These are phyloP conservation scores for Fusarium sp. DNA, from an alignment of 2,329 filamentous ascomycete genomes.

Conservation along the genomic window DNA sequence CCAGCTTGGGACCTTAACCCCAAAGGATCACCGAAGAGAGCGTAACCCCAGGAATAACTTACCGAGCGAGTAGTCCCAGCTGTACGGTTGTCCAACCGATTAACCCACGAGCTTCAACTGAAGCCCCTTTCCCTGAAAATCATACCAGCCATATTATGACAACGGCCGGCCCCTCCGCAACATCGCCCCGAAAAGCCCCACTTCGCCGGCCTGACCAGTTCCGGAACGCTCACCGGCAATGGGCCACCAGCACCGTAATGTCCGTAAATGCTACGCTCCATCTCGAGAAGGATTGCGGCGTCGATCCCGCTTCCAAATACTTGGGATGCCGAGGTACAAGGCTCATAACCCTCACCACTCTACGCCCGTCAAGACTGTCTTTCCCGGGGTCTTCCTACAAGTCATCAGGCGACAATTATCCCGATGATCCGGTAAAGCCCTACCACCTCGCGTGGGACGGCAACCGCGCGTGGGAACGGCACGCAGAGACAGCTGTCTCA, in stretches of 20 bases:
- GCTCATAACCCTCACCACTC: neutral
- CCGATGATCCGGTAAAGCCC: neutral
- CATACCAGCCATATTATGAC: slow-evolving; percentile 11
- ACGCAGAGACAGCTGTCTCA: slow-evolving; percentile 1
- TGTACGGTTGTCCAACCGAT: slow-evolving; percentile 3
- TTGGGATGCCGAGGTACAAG: neutral
- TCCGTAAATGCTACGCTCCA: slow-evolving; percentile 12
- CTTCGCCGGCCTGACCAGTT: slow-evolving; percentile 7
- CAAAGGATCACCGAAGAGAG: slow-evolving; percentile 8
- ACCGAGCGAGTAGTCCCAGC: neutral
- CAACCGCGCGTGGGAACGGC: neutral
- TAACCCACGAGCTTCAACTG: neutral
- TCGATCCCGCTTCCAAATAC: slow-evolving; percentile 1
- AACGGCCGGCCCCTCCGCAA: neutral
- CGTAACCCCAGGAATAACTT: neutral
- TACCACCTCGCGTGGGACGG: neutral
- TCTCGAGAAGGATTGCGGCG: slow-evolving; percentile 6
- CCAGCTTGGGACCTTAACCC: slow-evolving; percentile 1
- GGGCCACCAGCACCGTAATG: neutral
- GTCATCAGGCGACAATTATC: neutral
- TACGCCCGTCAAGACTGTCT: neutral
- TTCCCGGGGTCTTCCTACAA: neutral
- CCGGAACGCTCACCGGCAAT: slow-evolving; percentile 5
- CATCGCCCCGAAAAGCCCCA: slow-evolving; percentile 6
- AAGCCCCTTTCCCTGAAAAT: neutral